phyloP scores from a whole-genome alignment of 2,329 filamentous ascomycete genomes.

The Cytospora chrysosperma region DNA sequence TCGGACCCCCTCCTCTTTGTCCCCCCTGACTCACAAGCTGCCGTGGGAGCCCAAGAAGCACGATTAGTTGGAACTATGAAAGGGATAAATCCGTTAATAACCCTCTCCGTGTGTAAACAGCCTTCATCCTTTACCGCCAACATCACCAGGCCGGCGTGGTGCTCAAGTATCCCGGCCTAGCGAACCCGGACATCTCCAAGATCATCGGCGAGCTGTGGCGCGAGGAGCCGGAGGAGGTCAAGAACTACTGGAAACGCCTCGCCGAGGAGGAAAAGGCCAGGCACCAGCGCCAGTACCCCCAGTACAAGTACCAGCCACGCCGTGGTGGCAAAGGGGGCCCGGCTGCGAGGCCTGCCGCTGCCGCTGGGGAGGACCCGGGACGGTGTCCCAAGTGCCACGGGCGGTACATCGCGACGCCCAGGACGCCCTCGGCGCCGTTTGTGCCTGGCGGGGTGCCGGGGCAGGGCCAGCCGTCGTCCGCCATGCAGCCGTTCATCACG shows the following conservation, averaged over 20 bases:
- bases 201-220: slow-evolving; percentile 95
- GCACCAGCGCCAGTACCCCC: slow-evolving; percentile 86
- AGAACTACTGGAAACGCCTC: slow-evolving; percentile 82
- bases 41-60: slow-evolving; percentile 3
- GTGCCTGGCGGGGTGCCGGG: slow-evolving; percentile 23
- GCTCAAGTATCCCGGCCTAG: slow-evolving; percentile 78
- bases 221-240: slow-evolving; percentile 68
- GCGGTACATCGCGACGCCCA: slow-evolving; percentile 61
- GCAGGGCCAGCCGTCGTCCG: slow-evolving; percentile 4
- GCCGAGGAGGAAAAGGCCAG: slow-evolving; percentile 91
- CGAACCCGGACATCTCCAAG: slow-evolving; percentile 95
- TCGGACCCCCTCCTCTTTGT: slow-evolving; percentile 23
- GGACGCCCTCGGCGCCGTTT: slow-evolving; percentile 54
- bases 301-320: slow-evolving; percentile 90
- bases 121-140: slow-evolving; percentile 96
- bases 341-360: slow-evolving; percentile 32
- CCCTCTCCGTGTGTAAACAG: slow-evolving; percentile 49
- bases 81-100: slow-evolving; percentile 4
- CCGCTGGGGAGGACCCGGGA: slow-evolving; percentile 48
- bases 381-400: slow-evolving; percentile 73
- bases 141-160: slow-evolving; percentile 84
- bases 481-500: slow-evolving; percentile 27
- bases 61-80: slow-evolving; percentile 12
- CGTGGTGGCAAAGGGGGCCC: slow-evolving; percentile 48
- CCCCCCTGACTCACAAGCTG: slow-evolving; percentile 17